Conservation (phyloP, 768 basidiomycete genomes). For the Hemileccinum rubropunctum region DNA sequence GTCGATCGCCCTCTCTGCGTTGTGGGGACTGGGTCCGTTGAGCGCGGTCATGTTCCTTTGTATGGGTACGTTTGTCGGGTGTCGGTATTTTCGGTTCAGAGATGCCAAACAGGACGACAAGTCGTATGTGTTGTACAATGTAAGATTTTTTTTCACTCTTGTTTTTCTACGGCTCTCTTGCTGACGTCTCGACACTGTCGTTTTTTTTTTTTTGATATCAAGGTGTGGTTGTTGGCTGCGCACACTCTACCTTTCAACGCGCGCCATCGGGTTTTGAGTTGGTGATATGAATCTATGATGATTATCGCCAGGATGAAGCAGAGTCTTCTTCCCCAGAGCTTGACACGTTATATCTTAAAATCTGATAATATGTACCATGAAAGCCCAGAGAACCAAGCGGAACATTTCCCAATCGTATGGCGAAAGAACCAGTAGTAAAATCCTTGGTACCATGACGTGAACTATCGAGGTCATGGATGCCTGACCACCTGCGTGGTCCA, state of each 20-base stretch:
- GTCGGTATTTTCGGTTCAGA: slow-evolving; percentile 13
- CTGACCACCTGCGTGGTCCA: no score
- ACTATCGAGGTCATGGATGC: no score
- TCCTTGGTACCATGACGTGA: no score
- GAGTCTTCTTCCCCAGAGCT: no score
- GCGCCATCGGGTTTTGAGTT: slow-evolving; percentile 1
- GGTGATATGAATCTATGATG: neutral
- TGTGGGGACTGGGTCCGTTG: slow-evolving; percentile 11
- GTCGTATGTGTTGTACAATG: slow-evolving; percentile 16
- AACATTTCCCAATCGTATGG: no score
- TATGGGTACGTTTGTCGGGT: slow-evolving; percentile 14
- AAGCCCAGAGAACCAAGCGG: no score
- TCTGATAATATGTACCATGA: no score
- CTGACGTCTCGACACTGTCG: neutral
- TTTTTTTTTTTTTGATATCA: neutral
- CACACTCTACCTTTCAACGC: slow-evolving; percentile 10
- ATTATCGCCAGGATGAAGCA: no score
- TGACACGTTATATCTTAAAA: no score
- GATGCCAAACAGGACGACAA: slow-evolving; percentile 7
- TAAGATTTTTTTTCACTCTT: neutral
- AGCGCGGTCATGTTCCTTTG: slow-evolving; percentile 5
- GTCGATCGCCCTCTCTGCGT: slow-evolving; percentile 2
- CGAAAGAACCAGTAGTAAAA: no score
- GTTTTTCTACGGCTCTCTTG: neutral
- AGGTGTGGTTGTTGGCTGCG: slow-evolving; percentile 10